Evolutionary conservation across 2,329 filamentous ascomycete species (phyloP).

Genomic region (Colletotrichum cereale): DNA sequence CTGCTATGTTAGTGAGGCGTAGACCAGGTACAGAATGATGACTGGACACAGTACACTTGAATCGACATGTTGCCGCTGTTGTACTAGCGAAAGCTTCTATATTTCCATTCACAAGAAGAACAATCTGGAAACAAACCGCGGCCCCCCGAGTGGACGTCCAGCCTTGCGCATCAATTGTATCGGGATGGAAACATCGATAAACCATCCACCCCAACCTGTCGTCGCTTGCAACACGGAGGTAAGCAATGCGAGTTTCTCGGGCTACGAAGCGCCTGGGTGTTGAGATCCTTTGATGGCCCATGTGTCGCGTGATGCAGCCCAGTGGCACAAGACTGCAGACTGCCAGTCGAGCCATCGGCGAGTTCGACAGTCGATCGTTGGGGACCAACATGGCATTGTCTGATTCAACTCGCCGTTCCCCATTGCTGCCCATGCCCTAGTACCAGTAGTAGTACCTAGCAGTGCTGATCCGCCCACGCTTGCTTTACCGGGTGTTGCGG

Average conservation of each 20-base stretch:
- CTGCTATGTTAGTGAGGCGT: too few relatives aligned
- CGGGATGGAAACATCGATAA: slow-evolving; percentile 12
- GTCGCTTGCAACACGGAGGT: neutral
- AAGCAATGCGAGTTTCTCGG: neutral
- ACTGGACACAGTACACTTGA: neutral
- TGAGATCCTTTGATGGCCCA: too few relatives aligned
- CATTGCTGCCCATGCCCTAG: neutral
- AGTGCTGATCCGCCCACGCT: slow-evolving; percentile 1
- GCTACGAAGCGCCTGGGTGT: neutral
- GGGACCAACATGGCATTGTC: neutral
- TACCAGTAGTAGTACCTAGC: too few relatives aligned
- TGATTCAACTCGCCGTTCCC: neutral
- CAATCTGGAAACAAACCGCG: neutral
- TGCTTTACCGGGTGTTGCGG: neutral
- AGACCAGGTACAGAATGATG: neutral
- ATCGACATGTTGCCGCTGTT: neutral
- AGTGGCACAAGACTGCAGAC: neutral
- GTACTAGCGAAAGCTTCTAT: neutral
- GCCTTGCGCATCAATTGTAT: slow-evolving; percentile 1
- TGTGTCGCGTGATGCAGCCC: neutral
- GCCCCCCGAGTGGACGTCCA: neutral
- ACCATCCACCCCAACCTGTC: neutral
- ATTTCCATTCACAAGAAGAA: neutral
- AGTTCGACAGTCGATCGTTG: neutral
- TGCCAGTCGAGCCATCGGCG: neutral